Evolutionary conservation across 2,329 filamentous ascomycete genomes (phyloP).

Genomic region (Fusarium continuum): DNA sequence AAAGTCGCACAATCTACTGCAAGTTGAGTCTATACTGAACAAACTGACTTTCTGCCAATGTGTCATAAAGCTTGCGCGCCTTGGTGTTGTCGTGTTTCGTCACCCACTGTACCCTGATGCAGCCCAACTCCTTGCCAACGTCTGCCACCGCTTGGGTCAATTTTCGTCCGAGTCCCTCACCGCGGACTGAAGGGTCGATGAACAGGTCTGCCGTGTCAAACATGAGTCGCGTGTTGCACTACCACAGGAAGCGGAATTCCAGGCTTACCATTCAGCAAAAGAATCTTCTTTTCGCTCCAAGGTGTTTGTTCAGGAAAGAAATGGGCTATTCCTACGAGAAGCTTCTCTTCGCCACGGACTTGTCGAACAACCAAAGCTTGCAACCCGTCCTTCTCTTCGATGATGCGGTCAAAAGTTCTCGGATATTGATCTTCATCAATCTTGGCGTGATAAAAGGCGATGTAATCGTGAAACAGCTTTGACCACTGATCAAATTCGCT

Average conservation of each 20-base stretch:
- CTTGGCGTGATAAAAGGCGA: slow-evolving; percentile 20
- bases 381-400: slow-evolving; percentile 10
- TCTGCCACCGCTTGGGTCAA: slow-evolving; percentile 22
- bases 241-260: fast-evolving
- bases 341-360: not conserved
- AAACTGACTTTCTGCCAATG: slow-evolving; percentile 20
- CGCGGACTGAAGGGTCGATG: slow-evolving; percentile 1
- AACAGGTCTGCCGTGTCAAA: slow-evolving; percentile 22
- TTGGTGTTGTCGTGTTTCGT: slow-evolving; percentile 26
- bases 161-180: slow-evolving; percentile 13
- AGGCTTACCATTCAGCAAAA: slow-evolving; percentile 17
- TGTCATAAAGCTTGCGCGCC: slow-evolving; percentile 24
- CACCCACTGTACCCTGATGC: slow-evolving; percentile 28
- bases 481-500: slow-evolving; percentile 25
- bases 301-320: slow-evolving; percentile 34
- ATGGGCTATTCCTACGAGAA: slow-evolving; percentile 18
- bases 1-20: too few relatives aligned
- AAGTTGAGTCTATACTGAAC: slow-evolving; percentile 27
- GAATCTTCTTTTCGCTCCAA: slow-evolving; percentile 30
- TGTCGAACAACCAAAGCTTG: slow-evolving; percentile 15
- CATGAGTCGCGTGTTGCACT: too few relatives aligned
- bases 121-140: slow-evolving; percentile 15
- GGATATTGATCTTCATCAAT: slow-evolving; percentile 24
- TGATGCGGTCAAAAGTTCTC: slow-evolving; percentile 18
- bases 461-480: slow-evolving; percentile 18